Percentiles rank a stretch among this genome's conserved stretches.
Evolutionary conservation across 805 yeast species (phyloP).

Genomic region (Metschnikowia corniflorae): DNA sequence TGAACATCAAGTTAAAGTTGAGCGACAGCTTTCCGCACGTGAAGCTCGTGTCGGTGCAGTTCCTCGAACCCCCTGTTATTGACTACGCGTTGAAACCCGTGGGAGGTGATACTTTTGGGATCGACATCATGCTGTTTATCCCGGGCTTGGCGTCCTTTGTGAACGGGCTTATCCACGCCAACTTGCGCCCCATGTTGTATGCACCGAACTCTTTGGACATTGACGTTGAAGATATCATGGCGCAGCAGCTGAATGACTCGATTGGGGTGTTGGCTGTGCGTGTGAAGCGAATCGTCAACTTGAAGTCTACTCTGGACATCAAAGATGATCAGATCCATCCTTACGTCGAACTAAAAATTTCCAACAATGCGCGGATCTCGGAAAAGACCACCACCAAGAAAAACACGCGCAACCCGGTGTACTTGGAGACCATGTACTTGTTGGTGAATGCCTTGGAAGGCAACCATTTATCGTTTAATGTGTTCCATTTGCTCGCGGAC

Average conservation of each 20-base stretch:
- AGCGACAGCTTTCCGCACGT: slow-evolving; percentile 75
- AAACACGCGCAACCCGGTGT: slow-evolving; percentile 53
- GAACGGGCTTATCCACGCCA: slow-evolving; percentile 63
- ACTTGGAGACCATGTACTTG: slow-evolving; percentile 62
- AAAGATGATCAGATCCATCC: slow-evolving; percentile 49
- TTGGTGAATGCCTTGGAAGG: slow-evolving; percentile 56
- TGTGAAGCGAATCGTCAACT: slow-evolving; percentile 48
- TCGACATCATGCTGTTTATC: slow-evolving; percentile 78
- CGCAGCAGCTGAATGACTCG: slow-evolving; percentile 61
- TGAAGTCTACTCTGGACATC: slow-evolving; percentile 42
- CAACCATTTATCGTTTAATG: slow-evolving; percentile 48
- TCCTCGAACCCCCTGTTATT: slow-evolving; percentile 74
- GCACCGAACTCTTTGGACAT: slow-evolving; percentile 79
- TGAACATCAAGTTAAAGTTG: slow-evolving; percentile 59
- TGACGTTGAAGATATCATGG: slow-evolving; percentile 69
- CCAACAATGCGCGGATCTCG: slow-evolving; percentile 38
- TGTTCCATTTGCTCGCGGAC: slow-evolving; percentile 51
- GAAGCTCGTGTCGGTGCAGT: slow-evolving; percentile 63
- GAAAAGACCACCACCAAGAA: slow-evolving; percentile 60
- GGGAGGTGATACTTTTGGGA: slow-evolving; percentile 85
- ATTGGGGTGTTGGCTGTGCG: slow-evolving; percentile 67
- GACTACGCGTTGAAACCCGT: slow-evolving; percentile 81
- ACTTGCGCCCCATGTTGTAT: slow-evolving; percentile 71
- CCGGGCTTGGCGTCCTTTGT: slow-evolving; percentile 78
- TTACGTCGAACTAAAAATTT: slow-evolving; percentile 43